Percentiles rank a stretch among this genome's conserved stretches.
Conservation (phyloP, 2,329 filamentous ascomycete species). For the Sclerotinia trifoliorum region DNA sequence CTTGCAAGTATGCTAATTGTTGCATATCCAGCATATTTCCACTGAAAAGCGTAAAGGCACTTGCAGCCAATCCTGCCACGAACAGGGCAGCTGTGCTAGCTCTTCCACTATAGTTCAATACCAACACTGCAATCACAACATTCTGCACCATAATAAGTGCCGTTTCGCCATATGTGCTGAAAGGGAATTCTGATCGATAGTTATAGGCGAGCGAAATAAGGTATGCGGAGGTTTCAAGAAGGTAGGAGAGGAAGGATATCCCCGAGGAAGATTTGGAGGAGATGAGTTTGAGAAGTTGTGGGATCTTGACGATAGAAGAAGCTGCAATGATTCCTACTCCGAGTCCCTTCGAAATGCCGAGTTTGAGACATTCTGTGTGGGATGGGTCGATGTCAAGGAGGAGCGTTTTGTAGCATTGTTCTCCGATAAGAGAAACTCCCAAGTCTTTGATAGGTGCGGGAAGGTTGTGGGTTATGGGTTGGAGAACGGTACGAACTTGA, state of each 20-base stretch:
- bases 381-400: conserved; percentile 80
- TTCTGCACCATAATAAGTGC: conserved; percentile 91
- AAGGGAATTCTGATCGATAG: conserved; percentile 84
- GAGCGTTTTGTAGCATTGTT: conserved; percentile 79
- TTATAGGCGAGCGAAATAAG: conserved; percentile 92
- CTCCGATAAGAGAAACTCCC: conserved; percentile 76
- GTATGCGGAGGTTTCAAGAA: conserved; percentile 86
- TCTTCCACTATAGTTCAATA: conserved; percentile 77
- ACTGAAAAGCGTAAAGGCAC: conserved; percentile 68
- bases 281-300: conserved; percentile 91
- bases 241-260: conserved; percentile 84
- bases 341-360: conserved; percentile 87
- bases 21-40: conserved; percentile 60
- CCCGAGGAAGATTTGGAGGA: conserved; percentile 77
- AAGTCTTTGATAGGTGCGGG: conserved; percentile 73
- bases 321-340: conserved; percentile 92
- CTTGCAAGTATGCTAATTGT: conserved; percentile 64
- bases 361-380: conserved; percentile 77
- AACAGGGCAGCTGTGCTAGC: conserved; percentile 69
- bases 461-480: conserved; percentile 69
- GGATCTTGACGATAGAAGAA: conserved; percentile 90
- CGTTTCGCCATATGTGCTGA: conserved; percentile 95
- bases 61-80: conserved; percentile 70
- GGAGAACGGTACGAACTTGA: conserved; percentile 57
- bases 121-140: conserved; percentile 80